A percentile compares a stretch with the other conserved stretches of the same genome.
phyloP scores from a whole-genome alignment of 805 yeast species.

The Barnettozyma wickerhamii region DNA sequence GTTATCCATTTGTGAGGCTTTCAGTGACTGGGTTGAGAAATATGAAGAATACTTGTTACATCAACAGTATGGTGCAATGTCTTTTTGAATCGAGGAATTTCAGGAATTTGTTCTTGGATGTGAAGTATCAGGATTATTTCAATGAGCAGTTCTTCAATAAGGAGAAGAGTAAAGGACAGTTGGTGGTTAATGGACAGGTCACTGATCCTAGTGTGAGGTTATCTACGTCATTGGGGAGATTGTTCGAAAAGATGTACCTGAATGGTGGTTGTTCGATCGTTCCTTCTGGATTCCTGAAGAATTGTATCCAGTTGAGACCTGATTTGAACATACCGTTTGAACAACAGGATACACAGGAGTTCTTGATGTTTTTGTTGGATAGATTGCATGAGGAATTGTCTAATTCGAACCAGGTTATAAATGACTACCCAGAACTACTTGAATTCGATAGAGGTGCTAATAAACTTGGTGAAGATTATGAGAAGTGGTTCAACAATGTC shows the following conservation, averaged over 20 bases:
- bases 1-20: constrained; percentile 36
- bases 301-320: constrained; percentile 51
- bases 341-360: constrained; percentile 82
- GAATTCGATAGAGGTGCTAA: constrained; percentile 23
- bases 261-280: constrained; percentile 60
- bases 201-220: constrained; percentile 16
- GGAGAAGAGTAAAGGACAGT: constrained; percentile 9
- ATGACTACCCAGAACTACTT: constrained; percentile 35
- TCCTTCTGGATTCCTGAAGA: constrained; percentile 58
- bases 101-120: constrained; percentile 43
- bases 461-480: constrained; percentile 44
- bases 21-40: constrained; percentile 61
- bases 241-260: constrained; percentile 53
- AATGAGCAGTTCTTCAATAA: constrained; percentile 28
- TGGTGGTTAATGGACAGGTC: neutral
- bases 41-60: constrained; percentile 71
- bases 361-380: constrained; percentile 60
- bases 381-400: constrained; percentile 64
- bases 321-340: constrained; percentile 66
- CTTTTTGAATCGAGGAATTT: constrained; percentile 52
- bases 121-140: constrained; percentile 39
- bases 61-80: constrained; percentile 70
- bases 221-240: constrained; percentile 46
- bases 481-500: constrained; percentile 54
- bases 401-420: constrained; percentile 32